Conservation (phyloP, 352 stramenopile species). For the Globisporangium heterothallicum region DNA sequence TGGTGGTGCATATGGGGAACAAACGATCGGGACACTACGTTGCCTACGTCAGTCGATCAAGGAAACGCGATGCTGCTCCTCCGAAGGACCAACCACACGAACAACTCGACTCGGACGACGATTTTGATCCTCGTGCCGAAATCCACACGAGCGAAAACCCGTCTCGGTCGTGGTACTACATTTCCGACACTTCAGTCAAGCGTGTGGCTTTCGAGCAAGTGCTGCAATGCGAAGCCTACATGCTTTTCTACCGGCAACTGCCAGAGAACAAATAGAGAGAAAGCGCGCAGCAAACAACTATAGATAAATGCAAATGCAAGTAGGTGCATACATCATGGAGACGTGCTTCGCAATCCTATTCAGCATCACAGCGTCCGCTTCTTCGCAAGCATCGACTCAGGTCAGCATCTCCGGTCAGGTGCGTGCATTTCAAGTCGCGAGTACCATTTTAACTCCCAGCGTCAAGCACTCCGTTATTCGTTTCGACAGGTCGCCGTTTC, state of each 20-base stretch:
- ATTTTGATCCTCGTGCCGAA: slow-evolving; percentile 19
- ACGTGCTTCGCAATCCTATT: neutral
- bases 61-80: slow-evolving; percentile 20
- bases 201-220: slow-evolving; percentile 56
- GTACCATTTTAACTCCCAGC: too few species aligned
- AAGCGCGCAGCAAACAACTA: neutral
- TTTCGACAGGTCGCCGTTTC: neutral
- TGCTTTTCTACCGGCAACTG: slow-evolving; percentile 65
- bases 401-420: too few species aligned
- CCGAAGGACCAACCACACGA: neutral
- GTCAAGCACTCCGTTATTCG: neutral
- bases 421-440: too few species aligned
- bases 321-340: neutral
- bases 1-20: slow-evolving; percentile 71
- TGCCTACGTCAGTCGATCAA: slow-evolving; percentile 60
- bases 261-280: slow-evolving; percentile 3
- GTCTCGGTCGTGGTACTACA: slow-evolving; percentile 53
- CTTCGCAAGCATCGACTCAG: neutral
- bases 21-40: slow-evolving; percentile 68
- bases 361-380: neutral
- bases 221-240: slow-evolving; percentile 71
- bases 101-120: slow-evolving; percentile 15
- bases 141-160: slow-evolving; percentile 19
- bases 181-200: slow-evolving; percentile 65
- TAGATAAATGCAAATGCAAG: slow-evolving; percentile 3